A percentile compares a stretch with the other conserved stretches of the same genome.
phyloP scores from a whole-genome alignment of 148 eudicot species.

The Drosera capensis region DNA sequence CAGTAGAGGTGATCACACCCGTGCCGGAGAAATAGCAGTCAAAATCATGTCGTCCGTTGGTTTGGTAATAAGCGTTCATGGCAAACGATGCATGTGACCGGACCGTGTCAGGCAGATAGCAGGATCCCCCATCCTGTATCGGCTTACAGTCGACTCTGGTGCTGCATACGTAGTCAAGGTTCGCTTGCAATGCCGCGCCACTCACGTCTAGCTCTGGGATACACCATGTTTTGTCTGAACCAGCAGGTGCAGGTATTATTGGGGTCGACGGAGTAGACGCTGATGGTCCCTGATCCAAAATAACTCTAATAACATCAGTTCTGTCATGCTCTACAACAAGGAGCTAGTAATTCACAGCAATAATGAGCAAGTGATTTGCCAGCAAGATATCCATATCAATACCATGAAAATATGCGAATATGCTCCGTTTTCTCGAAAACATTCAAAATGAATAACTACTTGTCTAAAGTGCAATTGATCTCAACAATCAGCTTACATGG shows the following conservation, averaged over 20 bases:
- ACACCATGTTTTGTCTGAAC: constrained; percentile 15
- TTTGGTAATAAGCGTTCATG: constrained; percentile 30
- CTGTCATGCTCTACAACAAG: no score
- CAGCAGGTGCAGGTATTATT: constrained; percentile 1
- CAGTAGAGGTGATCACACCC: constrained; percentile 8
- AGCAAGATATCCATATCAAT: no score
- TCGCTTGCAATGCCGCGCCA: constrained; percentile 18
- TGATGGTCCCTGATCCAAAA: no score
- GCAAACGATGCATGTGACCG: constrained; percentile 25
- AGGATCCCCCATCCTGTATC: constrained; percentile 26
- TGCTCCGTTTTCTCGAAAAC: no score
- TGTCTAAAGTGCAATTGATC: no score
- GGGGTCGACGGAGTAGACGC: constrained; percentile 3
- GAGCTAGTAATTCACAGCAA: neutral
- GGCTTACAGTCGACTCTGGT: constrained; percentile 28
- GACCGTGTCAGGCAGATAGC: constrained; percentile 16
- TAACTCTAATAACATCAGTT: no score
- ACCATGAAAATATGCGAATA: no score
- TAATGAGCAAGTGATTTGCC: no score
- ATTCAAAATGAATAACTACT: no score
- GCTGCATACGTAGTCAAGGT: constrained; percentile 23
- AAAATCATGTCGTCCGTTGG: constrained; percentile 21
- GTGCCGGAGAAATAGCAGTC: constrained; percentile 26
- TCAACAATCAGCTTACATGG: no score
- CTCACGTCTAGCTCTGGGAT: constrained; percentile 17